Percentiles rank a stretch among this genome's conserved stretches.
phyloP scores from a whole-genome alignment of 1,139 yeast species.

The Nakaseomyces uthaithaninus region DNA sequence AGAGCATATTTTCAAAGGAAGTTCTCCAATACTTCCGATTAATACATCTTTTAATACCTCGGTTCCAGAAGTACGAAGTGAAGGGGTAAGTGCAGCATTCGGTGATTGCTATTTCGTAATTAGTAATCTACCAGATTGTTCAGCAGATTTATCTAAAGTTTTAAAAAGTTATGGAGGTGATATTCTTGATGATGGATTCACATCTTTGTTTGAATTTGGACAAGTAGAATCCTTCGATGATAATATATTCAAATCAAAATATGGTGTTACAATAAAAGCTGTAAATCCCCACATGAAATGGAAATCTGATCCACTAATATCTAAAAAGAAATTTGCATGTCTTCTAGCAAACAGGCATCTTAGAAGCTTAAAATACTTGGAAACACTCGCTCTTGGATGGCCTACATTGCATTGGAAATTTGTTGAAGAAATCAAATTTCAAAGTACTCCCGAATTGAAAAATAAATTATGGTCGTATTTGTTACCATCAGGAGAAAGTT shows the following conservation, averaged over 20 bases:
- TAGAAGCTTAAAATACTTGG: slow-evolving; percentile 72
- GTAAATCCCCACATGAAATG: slow-evolving; percentile 5
- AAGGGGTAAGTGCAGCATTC: not conserved
- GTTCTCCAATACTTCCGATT: slow-evolving; percentile 3
- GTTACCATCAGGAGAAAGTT: slow-evolving; percentile 60
- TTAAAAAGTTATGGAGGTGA: slow-evolving; percentile 47
- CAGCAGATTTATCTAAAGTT: slow-evolving; percentile 27
- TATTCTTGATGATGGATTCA: slow-evolving; percentile 34
- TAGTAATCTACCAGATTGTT: not conserved
- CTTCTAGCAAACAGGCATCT: slow-evolving; percentile 50
- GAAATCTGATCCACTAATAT: slow-evolving; percentile 10
- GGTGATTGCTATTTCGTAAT: not conserved
- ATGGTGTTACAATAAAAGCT: not conserved
- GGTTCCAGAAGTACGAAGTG: not conserved
- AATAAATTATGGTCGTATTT: slow-evolving; percentile 41
- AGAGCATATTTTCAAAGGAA: not conserved
- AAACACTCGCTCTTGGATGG: slow-evolving; percentile 82
- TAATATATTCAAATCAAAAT: not conserved
- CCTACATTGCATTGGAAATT: slow-evolving; percentile 64
- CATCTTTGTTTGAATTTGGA: not conserved
- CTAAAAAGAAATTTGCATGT: slow-evolving; percentile 47
- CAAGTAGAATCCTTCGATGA: not conserved
- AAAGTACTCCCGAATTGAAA: slow-evolving; percentile 26
- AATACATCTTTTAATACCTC: slow-evolving; percentile 3
- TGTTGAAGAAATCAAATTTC: slow-evolving; percentile 44